Percentiles rank a stretch among this genome's conserved stretches.
Conservation (phyloP, 352 stramenopile species). For the Pythium guiyangense region DNA sequence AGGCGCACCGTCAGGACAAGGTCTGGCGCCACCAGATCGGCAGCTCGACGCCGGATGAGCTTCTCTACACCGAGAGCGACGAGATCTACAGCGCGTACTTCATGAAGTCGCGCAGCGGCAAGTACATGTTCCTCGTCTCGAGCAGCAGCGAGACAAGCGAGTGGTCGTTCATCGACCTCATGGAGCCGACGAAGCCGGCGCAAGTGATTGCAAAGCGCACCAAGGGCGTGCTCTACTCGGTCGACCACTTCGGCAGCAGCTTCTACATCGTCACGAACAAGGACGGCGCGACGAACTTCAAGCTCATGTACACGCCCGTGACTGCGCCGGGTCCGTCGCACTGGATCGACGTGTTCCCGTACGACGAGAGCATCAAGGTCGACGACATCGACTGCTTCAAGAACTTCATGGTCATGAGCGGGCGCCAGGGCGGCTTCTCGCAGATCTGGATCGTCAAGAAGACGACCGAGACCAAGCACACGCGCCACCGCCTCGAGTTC, state of each 20-base stretch:
- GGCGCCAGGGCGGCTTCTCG: slow-evolving; percentile 82
- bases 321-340: slow-evolving; percentile 38
- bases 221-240: slow-evolving; percentile 74
- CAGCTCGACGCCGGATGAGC: slow-evolving; percentile 63
- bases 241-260: slow-evolving; percentile 83
- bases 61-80: slow-evolving; percentile 95
- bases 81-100: slow-evolving; percentile 92
- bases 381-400: slow-evolving; percentile 88
- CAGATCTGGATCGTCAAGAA: slow-evolving; percentile 83
- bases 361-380: slow-evolving; percentile 78
- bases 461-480: slow-evolving; percentile 37
- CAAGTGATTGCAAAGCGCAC: slow-evolving; percentile 61
- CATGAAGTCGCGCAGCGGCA: slow-evolving; percentile 88
- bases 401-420: slow-evolving; percentile 80
- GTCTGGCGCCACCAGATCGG: slow-evolving; percentile 91
- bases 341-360: slow-evolving; percentile 89
- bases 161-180: slow-evolving; percentile 69
- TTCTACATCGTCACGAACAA: slow-evolving; percentile 96
- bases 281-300: slow-evolving; percentile 92
- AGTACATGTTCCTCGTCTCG: slow-evolving; percentile 90
- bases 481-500: slow-evolving; percentile 76
- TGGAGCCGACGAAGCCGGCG: slow-evolving; percentile 37
- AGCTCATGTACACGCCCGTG: slow-evolving; percentile 78
- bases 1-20: slow-evolving; percentile 91
- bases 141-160: slow-evolving; percentile 92